Evolutionary conservation across 176 grass and related monocot genomes (phyloP), one percentile per base, ranked within the genome.

Genomic region (Aegilops speltoides): DNA sequence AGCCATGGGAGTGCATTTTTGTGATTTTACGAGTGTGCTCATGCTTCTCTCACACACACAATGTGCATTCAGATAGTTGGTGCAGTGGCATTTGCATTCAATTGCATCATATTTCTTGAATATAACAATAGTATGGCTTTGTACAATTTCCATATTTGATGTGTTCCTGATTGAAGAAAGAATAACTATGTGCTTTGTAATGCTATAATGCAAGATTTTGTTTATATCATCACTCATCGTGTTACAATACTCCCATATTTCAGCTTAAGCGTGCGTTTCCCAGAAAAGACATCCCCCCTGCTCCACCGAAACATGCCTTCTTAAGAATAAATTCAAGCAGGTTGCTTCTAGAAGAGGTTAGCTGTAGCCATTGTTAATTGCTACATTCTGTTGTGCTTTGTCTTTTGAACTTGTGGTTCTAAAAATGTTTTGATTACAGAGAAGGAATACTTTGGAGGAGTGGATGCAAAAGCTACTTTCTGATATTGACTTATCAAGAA

Each of bases 381-480:
- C 36, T 76, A 32, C 19, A 81, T 68, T 82, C 57, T 37, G 70
- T 89, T 45, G 7, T 75, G 22, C 41, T 91, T 23, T 83, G 28
- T 10, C 28, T 82, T 86, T 70, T 64, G 32, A 8, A 72, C 33
- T 65, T 45, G 32, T 87, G 72, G 26, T 82, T 63, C 84, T 89
- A 38, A 71, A 64, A 54, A 41, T 81, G 7, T 34, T 88, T 15
- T 69, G 36, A 5, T 89, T 93, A 57, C 94, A 99, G 97, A 96
- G 97, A 90, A 96, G 97, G 74, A 91, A 73, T 76, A 78, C 87
- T 46, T 90, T 99, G 82, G 97, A 96, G 77, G 97, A 96, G 65
- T 99, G 97, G 97, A 90, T 96, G 90, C 90, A 88, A 78, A 96
- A 95, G 83, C 76, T 99, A 83, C 97, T 99, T 83, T 99, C 92